Base-by-base conservation (phyloP, 78 protist genomes). In the Ministeria vibrans region DNA sequence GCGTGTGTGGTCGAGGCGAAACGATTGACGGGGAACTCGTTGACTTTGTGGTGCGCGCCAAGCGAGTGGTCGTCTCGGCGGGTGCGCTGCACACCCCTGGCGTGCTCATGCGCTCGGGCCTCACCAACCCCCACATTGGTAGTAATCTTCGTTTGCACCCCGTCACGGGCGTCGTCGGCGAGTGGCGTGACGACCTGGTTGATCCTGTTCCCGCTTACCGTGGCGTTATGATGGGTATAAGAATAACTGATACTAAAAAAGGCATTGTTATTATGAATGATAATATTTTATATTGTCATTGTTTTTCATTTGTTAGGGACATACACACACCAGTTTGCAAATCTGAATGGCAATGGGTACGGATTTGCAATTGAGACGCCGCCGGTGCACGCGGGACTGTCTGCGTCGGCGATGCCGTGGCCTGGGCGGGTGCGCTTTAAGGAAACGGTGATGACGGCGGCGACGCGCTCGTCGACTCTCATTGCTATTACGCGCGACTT, bases 31-130 rank as follows among this genome's bases (percentile, higher is more conserved):
- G 43, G 23, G 49, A 4, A 42, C 49, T 3, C 6, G 23, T 42
- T 2, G 32, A 32, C 4, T 25, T 15, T 30, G 38, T 27, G 34
- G 34, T 86, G 18, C 77, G 78, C 32, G 34, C 83, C 20, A 27
- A 74, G 36, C 74, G 72, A 43, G 82, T 86, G 11, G 85, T 86
- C 22, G n/a, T 66, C 3, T 13, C 85, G 11, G 89, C 89, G 20
- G 85, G 89, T 38, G 78, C 89, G 23, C 34, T 86, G 32, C 85
- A 86, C 49, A 78, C 89, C 28, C 89, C 89, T 9, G 78, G 69
- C 11, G 44, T 86, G 18, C 73, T 86, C 15, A n/a, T 74, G 75
- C 59, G 84, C 6, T 43, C 70, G n/a, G 59, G 79, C 27, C n/a
- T 86, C 22, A 61, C 51, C 28, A 86, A 86, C 51, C 62, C 41